Evolutionary conservation across 305 asterid genomes (phyloP).

Genomic region (Fraxinus paxiana): DNA sequence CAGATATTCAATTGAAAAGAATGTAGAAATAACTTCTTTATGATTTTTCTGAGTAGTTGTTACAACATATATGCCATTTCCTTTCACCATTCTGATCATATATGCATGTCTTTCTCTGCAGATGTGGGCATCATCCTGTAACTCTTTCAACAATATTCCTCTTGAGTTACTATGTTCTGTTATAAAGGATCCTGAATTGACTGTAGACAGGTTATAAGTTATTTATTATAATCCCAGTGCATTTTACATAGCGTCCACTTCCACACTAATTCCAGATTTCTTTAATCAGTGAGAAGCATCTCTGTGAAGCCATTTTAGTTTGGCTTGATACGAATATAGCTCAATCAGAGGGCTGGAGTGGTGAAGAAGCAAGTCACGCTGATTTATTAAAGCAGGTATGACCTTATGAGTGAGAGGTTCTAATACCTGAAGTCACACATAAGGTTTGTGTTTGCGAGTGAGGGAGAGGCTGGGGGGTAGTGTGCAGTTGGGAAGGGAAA

Average conservation of each 20-base stretch:
- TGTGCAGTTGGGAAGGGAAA: background rate
- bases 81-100: slow-evolving; percentile 15
- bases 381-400: slow-evolving; percentile 50
- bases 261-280: slow-evolving; percentile 27
- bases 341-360: slow-evolving; percentile 34
- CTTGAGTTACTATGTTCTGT: slow-evolving; percentile 44
- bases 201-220: slow-evolving; percentile 64
- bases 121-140: slow-evolving; percentile 68
- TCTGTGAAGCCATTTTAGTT: slow-evolving; percentile 62
- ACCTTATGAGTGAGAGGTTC: slow-evolving; percentile 19
- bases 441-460: background rate
- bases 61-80: background rate
- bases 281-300: slow-evolving; percentile 63
- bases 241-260: slow-evolving; percentile 11
- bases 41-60: background rate
- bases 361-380: slow-evolving; percentile 27
- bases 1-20: slow-evolving; percentile 9
- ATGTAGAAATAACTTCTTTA: slow-evolving; percentile 3
- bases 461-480: background rate
- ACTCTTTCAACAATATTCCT: slow-evolving; percentile 56
- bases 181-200: slow-evolving; percentile 61
- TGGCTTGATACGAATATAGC: slow-evolving; percentile 53
- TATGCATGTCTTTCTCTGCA: slow-evolving; percentile 30
- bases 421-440: slow-evolving; percentile 9
- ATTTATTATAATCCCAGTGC: background rate